Base-by-base conservation (phyloP, 2,329 filamentous ascomycete species). In the Monilinia laxa region DNA sequence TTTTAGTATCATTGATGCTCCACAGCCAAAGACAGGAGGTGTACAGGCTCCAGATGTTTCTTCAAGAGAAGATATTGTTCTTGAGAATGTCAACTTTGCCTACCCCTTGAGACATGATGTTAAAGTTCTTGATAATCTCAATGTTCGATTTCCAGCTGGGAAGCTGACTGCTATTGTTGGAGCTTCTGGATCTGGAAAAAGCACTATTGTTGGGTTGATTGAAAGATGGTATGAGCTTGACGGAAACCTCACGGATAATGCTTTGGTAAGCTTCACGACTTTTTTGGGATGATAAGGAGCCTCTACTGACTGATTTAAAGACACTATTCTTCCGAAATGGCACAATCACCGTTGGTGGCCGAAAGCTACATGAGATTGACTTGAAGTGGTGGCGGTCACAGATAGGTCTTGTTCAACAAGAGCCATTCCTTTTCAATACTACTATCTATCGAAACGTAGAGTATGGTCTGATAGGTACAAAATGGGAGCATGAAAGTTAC, bases 141-240 rank as follows among this genome's bases (percentile, higher is more conserved):
- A 83, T 71, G 77, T 91, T 11, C 79, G 76, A 0, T 84, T 92
- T 65, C 80, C 84, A 68, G 81, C 84, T 10, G 87, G 88, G 25
- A 89, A 90, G 73, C 83, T 88, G 2, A 91, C 89, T 0, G 90
- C 90, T 2, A 88, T 93, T 23, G 90, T 93, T 25, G 90, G 90
- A 0, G 85, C 88, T 0, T 90, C 87, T 2, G 90, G 90, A 0
- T 87, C 84, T 5, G 90, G 90, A 0, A 93, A 93, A 76, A 90
- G 87, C 62, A 93, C 90, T 0, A 86, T 92, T 35, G 85, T 92
- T 0, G 88, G 87, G 0, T 78, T 93, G 2, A 79, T 92, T 3
- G 87, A 92, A 73, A 81, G 89, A 42, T 92, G 89, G 88, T 92
- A 92, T 74, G 84, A 86, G 2, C 79, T 89, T 0, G 79, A 82